A percentile compares a stretch with the other conserved stretches of the same genome.
Evolutionary conservation across 1,284 basidiomycete genomes (phyloP).

Genomic region (Gymnopus androsaceus): DNA sequence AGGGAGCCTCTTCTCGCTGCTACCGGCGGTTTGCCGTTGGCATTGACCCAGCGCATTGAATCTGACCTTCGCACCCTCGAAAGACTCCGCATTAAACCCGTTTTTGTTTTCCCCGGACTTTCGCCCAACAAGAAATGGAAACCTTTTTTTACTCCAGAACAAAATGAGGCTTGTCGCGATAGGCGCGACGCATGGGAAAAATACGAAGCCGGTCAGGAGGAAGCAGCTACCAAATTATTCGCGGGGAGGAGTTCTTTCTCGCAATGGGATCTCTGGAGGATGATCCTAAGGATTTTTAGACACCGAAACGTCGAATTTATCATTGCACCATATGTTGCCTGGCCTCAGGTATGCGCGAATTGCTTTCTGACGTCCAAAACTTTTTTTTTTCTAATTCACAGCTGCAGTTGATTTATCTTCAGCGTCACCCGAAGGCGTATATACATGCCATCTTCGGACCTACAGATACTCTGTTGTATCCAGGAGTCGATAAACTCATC

Average conservation of each 20-base stretch:
- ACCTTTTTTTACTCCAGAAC: constrained; percentile 57
- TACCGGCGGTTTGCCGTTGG: constrained; percentile 90
- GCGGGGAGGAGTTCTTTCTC: constrained; percentile 64
- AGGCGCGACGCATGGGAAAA: constrained; percentile 84
- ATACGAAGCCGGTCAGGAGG: constrained; percentile 89
- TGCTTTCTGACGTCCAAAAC: constrained; percentile 17
- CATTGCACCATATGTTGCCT: constrained; percentile 92
- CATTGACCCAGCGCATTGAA: constrained; percentile 86
- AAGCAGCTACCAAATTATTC: constrained; percentile 82
- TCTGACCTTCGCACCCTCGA: constrained; percentile 89
- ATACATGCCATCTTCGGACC: constrained; percentile 94
- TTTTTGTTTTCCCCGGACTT: constrained; percentile 95
- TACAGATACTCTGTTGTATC: constrained; percentile 89
- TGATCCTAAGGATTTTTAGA: constrained; percentile 90
- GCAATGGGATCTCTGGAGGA: constrained; percentile 91
- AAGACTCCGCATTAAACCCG: constrained; percentile 91
- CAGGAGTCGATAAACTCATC: constrained; percentile 90
- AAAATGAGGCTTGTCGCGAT: constrained; percentile 74
- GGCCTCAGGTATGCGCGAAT: constrained; percentile 79
- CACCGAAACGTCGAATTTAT: constrained; percentile 96
- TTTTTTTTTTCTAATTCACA: constrained; percentile 20
- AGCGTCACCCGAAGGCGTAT: constrained; percentile 91
- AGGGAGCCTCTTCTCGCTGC: constrained; percentile 92
- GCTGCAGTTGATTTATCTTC: constrained; percentile 85
- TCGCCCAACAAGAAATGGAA: constrained; percentile 69